Evolutionary conservation across 805 yeast genomes (phyloP).

Genomic region (Barnettozyma populi): DNA sequence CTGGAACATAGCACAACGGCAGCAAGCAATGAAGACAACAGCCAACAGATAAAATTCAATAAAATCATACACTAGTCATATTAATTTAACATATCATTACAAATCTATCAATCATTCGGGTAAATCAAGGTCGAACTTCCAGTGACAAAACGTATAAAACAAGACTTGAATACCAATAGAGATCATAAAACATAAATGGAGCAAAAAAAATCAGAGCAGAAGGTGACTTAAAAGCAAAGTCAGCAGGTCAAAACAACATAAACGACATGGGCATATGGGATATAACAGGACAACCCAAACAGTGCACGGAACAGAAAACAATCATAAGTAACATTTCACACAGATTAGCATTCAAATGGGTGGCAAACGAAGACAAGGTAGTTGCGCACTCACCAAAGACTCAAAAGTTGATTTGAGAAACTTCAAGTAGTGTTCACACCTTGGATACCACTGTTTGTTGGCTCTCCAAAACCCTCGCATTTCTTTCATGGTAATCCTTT

Average conservation of each 20-base stretch:
- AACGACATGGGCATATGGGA: background rate
- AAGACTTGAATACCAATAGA: background rate
- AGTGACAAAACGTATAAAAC: background rate
- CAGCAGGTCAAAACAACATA: background rate
- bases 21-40: background rate
- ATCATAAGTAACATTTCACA: background rate
- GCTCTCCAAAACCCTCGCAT: slow-evolving; percentile 54
- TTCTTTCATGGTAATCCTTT: slow-evolving; percentile 55
- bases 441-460: slow-evolving; percentile 56
- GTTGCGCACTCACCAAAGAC: background rate
- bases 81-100: background rate
- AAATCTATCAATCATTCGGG: background rate
- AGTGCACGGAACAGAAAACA: background rate
- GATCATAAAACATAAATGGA: background rate
- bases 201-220: background rate
- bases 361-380: background rate
- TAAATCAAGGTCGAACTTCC: background rate
- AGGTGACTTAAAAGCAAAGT: too few species aligned
- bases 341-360: background rate
- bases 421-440: slow-evolving; percentile 30
- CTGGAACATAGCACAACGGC: background rate
- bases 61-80: background rate
- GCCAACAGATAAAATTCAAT: background rate
- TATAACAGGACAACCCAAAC: background rate
- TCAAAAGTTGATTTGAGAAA: background rate